These are phyloP conservation scores for Emergomyces pasteurianus DNA, from an alignment of 2,329 filamentous ascomycete species.

Conservation along the genomic window DNA sequence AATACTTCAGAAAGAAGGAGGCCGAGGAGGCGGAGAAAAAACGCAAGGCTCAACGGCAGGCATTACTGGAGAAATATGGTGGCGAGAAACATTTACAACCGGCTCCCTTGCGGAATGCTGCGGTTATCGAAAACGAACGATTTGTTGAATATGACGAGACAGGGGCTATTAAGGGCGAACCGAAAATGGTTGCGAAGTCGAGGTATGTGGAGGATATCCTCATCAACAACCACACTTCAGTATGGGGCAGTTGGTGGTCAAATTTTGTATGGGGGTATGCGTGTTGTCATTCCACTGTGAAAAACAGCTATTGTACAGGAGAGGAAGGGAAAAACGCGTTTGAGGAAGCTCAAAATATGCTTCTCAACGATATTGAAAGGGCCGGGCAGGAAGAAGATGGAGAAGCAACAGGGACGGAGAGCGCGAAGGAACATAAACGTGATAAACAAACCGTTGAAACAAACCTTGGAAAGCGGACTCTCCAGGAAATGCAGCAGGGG, in stretches of 20 bases:
- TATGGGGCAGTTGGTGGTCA: constrained; percentile 97
- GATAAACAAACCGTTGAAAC: constrained; percentile 3
- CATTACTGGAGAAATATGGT: constrained; percentile 73
- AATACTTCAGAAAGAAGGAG: constrained; percentile 70
- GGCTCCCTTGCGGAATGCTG: constrained; percentile 51
- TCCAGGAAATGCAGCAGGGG: constrained; percentile 66
- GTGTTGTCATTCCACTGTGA: constrained; percentile 85
- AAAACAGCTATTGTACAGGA: constrained; percentile 96
- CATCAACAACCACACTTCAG: constrained; percentile 79
- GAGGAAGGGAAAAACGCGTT: constrained; percentile 74
- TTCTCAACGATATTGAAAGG: constrained; percentile 27
- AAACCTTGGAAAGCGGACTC: constrained; percentile 54
- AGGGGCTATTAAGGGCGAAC: constrained; percentile 78
- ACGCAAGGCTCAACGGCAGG: constrained; percentile 54
- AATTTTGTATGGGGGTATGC: constrained; percentile 93
- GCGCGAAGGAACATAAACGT: constrained; percentile 17
- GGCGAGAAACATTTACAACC: constrained; percentile 50
- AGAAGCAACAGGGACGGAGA: constrained; percentile 14
- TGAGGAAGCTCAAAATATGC: constrained; percentile 57
- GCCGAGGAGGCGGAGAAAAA: constrained; percentile 59
- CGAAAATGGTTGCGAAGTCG: constrained; percentile 63
- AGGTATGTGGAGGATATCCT: constrained; percentile 86
- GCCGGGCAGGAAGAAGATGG: constrained; percentile 12
- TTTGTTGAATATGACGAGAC: constrained; percentile 93
- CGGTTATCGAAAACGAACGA: constrained; percentile 66